A percentile compares a stretch with the other conserved stretches of the same genome.
Evolutionary conservation across 768 basidiomycete genomes (phyloP).

Genomic region (Xerocomellus chrysenteron): DNA sequence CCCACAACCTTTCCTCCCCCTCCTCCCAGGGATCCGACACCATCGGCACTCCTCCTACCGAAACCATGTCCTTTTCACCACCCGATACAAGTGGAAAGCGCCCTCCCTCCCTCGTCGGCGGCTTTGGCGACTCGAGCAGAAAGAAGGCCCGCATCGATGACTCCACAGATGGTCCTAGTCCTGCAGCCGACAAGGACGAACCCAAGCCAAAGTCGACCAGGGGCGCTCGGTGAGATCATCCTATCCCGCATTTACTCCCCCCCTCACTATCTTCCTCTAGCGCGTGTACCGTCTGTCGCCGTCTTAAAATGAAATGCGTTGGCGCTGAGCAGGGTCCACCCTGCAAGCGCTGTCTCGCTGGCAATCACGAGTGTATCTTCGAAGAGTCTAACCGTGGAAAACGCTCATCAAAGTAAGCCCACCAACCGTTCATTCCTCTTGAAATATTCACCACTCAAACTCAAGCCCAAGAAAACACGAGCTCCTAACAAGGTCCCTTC

Average conservation of each 20-base stretch:
- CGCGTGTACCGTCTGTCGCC: conserved; percentile 88
- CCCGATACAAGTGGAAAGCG: conserved; percentile 66
- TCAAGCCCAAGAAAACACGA: conserved; percentile 72
- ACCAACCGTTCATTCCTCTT: conserved; percentile 11
- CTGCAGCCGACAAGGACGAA: conserved; percentile 59
- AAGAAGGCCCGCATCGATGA: conserved; percentile 66
- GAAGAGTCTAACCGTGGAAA: conserved; percentile 97
- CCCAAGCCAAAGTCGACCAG: conserved; percentile 80
- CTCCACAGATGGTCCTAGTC: conserved; percentile 48
- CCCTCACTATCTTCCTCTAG: conserved; percentile 39
- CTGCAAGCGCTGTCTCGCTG: conserved; percentile 80
- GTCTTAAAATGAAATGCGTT: conserved; percentile 92
- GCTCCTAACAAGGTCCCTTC: conserved; percentile 72
- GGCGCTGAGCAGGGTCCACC: conserved; percentile 89
- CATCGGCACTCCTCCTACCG: conserved; percentile 70
- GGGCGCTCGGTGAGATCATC: conserved; percentile 66
- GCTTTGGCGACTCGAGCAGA: conserved; percentile 39
- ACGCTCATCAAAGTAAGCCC: conserved; percentile 71
- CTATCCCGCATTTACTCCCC: not conserved
- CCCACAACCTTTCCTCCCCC: conserved; percentile 68
- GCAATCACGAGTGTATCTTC: conserved; percentile 90
- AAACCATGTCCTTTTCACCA: conserved; percentile 51
- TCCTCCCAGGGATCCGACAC: conserved; percentile 80
- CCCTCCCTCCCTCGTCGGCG: conserved; percentile 47
- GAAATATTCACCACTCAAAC: conserved; percentile 31